Base-by-base conservation (phyloP, 192 early-diverging fungal species). In the Radiomyces spectabilis region DNA sequence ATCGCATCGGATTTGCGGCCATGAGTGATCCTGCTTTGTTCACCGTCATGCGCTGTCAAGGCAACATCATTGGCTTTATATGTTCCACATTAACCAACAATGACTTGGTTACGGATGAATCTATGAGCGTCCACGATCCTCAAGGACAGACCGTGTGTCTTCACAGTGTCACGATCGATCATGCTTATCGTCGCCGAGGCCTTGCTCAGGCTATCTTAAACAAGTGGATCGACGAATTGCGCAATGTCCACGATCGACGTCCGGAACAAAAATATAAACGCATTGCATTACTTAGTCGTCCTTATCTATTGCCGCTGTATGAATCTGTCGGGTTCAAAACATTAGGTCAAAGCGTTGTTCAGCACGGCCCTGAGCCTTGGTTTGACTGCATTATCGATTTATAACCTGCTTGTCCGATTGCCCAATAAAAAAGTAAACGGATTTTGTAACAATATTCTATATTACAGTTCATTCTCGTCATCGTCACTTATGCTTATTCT, bases 141-240 rank as follows among this genome's bases (percentile, higher is more conserved):
- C 55, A 64, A 15, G 87, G 87, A 1, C 55, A 45, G 12, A 84
- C 79, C 1, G 80, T 81, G 10, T 85, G 82, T 51, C 63, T 89
- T 15, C 86, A 89, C 50, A 83, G 80, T 15, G 84, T 87, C 9
- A 84, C 82, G 38, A 78, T 85, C 1, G 53, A 57, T 13, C 58
- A 64, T 3, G 51, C 51, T 5, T 70, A 65, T 51, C 76, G 74
- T 37, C 55, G 79, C 26, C 68, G 62, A 49, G 85, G 86, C 0
- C 62, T 89, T 50, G 86, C 86, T 0, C 59, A 59, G 4, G 37
- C 43, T 30, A 59, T 83, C 4, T 51, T 89, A 21, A 48, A 39
- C 3, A 51, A 60, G 50, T 86, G 83, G 61, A 53, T 78, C 6
- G 38, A 69, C 21, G 38, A 53, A 22, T 16, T 81, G n/a, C 45